phyloP scores from a whole-genome alignment of 2,329 filamentous ascomycete species.

The Trichoderma endophyticum region DNA sequence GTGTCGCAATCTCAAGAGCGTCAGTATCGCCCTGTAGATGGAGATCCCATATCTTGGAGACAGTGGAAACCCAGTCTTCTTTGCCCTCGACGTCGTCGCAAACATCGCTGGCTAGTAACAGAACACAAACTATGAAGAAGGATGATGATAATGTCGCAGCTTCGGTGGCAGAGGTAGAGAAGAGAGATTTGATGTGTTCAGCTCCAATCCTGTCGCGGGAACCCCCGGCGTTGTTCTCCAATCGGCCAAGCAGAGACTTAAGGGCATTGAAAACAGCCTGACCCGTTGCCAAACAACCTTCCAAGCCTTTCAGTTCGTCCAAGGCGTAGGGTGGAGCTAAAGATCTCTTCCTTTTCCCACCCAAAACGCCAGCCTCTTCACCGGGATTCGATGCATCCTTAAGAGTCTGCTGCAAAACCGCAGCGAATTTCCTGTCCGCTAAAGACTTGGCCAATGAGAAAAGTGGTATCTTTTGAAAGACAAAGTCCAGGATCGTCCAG shows the following conservation, averaged over 20 bases:
- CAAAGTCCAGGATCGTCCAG: constrained; percentile 60
- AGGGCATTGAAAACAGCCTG: constrained; percentile 49
- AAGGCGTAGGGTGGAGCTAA: constrained; percentile 38
- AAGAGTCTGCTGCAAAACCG: constrained; percentile 63
- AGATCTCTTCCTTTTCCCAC: constrained; percentile 46
- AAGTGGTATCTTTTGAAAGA: constrained; percentile 63
- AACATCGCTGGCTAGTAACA: constrained; percentile 34
- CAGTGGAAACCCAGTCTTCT: constrained; percentile 46
- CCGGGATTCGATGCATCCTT: constrained; percentile 50
- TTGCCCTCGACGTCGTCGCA: constrained; percentile 37
- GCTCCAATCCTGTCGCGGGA: constrained; percentile 51
- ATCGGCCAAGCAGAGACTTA: constrained; percentile 44
- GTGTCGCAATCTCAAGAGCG: constrained; percentile 45
- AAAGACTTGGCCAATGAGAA: constrained; percentile 69
- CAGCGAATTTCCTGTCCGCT: constrained; percentile 65
- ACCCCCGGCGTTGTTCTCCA: constrained; percentile 36
- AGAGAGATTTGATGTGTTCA: constrained; percentile 57
- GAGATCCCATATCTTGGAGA: constrained; percentile 50
- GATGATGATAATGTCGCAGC: constrained; percentile 45
- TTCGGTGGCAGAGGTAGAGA: constrained; percentile 48
- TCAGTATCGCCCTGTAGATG: constrained; percentile 51
- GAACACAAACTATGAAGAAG: constrained; percentile 44
- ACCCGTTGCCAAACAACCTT: constrained; percentile 45
- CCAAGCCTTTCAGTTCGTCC: constrained; percentile 36
- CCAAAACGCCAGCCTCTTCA: constrained; percentile 20